Evolutionary conservation across 805 yeast species (phyloP), one percentile per base, ranked within the genome.

Genomic region (Saccharomycopsis sp.): DNA sequence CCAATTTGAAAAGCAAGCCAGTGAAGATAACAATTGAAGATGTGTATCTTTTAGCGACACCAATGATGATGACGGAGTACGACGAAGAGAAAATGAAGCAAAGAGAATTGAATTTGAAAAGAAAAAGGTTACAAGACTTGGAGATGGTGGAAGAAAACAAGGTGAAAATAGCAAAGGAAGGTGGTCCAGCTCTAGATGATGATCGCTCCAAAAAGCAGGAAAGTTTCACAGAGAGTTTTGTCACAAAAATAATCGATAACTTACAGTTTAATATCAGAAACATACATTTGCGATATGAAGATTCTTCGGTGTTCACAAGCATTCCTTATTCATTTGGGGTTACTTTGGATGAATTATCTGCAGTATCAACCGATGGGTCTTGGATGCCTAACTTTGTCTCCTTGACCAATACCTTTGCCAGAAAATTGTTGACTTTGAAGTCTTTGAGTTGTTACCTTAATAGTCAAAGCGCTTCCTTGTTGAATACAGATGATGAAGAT

Each of bases 231-330:
- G 96, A 87, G 52, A 77, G 86, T 33, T 67, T 92, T 45, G 69
- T 87, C 5, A 82, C 96, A 1, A 94, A 94, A 57, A 80, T 92
- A 49, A 80, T 89, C 18, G 97, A 92, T 59, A 92, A 92, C 55
- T 63, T 94, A 39, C 98, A 92, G 58, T 72, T 92, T 9, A 83
- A 95, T 2, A 84, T 92, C 49, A 84, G 79, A 52, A 86, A 85
- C 55, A 92, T 92, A 48, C 99, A 92, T 58, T 59, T 92, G 16
- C 69, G 98, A 43, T 92, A 88, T 54, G 98, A 94, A 54, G 98
- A 92, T 60, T 64, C 71, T 5, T 65, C 72, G 31, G 69, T 75
- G 4, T 77, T 85, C 49, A 78, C 94, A 0, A 80, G 77, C 43
- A 55, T 57, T 22, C 94, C 96, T 2, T 84, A 83, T 50, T 69